Conservation (phyloP, 2,329 filamentous ascomycete species). For the Bipolaris bicolor region DNA sequence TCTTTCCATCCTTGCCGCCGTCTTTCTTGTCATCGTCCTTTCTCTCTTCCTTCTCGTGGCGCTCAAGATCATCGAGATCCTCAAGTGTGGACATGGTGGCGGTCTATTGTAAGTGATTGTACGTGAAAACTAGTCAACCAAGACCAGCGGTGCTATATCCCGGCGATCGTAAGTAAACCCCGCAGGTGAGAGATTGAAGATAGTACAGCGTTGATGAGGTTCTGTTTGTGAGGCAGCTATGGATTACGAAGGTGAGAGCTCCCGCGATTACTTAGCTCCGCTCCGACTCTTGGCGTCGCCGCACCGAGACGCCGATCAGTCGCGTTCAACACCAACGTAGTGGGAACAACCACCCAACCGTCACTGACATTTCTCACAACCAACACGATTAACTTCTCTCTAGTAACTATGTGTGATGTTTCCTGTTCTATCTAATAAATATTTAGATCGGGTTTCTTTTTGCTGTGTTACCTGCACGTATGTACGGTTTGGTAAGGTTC, state of each 20-base stretch:
- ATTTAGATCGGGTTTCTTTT: too few relatives aligned
- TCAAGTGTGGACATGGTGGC: constrained; percentile 82
- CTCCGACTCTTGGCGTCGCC: constrained; percentile 12
- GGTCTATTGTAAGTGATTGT: constrained; percentile 24
- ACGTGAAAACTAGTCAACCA: background rate
- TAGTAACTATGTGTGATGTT: too few relatives aligned
- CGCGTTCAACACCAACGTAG: background rate
- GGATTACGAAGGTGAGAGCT: constrained; percentile 39
- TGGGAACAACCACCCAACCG: too few relatives aligned
- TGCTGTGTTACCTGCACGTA: too few relatives aligned
- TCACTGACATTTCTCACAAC: too few relatives aligned
- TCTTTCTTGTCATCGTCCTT: constrained; percentile 61
- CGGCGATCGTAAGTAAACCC: constrained; percentile 7
- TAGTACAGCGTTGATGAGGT: constrained; percentile 27
- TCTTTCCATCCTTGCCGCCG: constrained; percentile 62
- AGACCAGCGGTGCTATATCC: constrained; percentile 1
- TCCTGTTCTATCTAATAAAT: too few relatives aligned
- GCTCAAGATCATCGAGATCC: constrained; percentile 88
- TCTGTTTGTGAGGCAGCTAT: constrained; percentile 43
- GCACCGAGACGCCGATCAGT: constrained; percentile 11
- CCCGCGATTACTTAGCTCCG: constrained; percentile 15
- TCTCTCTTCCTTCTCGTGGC: constrained; percentile 75
- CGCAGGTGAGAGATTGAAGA: constrained; percentile 12
- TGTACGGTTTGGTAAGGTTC: too few relatives aligned
- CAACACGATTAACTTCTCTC: too few relatives aligned